These are phyloP conservation scores for Henckelia pumila DNA, from an alignment of 257 asterid genomes.

Conservation along the genomic window DNA sequence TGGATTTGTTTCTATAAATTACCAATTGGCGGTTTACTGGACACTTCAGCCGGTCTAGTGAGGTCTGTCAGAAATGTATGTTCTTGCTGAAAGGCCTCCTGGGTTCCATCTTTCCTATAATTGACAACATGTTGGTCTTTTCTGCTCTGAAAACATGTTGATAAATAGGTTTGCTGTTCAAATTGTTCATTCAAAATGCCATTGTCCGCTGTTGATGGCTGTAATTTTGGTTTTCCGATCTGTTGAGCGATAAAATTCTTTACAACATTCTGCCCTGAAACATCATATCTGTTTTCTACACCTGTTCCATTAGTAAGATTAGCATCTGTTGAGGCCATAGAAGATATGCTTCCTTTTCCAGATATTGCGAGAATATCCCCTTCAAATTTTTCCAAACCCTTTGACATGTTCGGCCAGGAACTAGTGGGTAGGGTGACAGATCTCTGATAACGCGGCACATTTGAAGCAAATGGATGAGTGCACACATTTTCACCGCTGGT, in stretches of 20 bases:
- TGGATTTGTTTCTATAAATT: conserved; percentile 22
- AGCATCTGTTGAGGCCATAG: conserved; percentile 39
- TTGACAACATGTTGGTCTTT: conserved; percentile 32
- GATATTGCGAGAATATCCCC: conserved; percentile 29
- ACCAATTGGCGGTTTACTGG: conserved; percentile 43
- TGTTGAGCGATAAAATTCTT: conserved; percentile 30
- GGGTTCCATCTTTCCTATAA: conserved; percentile 30
- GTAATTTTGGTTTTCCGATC: conserved; percentile 31
- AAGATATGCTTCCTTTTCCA: conserved; percentile 39
- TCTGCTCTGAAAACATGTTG: conserved; percentile 28
- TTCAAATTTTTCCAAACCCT: conserved; percentile 45
- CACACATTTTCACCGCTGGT: conserved; percentile 22
- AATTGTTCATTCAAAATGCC: conserved; percentile 26
- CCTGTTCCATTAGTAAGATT: conserved; percentile 29
- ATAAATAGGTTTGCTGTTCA: conserved; percentile 25
- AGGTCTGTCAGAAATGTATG: conserved; percentile 27
- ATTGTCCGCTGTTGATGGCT: conserved; percentile 30
- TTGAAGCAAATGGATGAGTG: conserved; percentile 34
- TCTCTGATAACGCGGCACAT: conserved; percentile 23
- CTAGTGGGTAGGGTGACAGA: conserved; percentile 30
- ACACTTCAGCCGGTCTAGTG: conserved; percentile 40
- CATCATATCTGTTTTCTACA: conserved; percentile 25
- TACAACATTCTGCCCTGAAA: conserved; percentile 36
- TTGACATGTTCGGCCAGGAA: conserved; percentile 38
- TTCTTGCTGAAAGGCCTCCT: conserved; percentile 34